These are phyloP conservation scores for Colletotrichum noveboracense DNA, from an alignment of 2,329 filamentous ascomycete species.

Conservation along the genomic window DNA sequence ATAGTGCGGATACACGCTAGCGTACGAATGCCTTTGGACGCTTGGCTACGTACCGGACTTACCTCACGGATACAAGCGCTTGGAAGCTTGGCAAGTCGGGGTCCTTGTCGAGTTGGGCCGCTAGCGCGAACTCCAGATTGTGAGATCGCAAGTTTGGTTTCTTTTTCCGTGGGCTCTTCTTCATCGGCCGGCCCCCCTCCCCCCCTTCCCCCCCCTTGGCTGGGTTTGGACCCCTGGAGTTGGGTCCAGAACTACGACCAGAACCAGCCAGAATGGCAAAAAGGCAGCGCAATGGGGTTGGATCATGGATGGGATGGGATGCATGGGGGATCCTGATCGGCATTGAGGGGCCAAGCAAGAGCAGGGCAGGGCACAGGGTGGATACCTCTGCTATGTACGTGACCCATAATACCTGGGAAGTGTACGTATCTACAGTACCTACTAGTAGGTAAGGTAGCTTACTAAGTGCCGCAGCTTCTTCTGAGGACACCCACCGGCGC, in stretches of 20 bases:
- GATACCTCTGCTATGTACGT: no score
- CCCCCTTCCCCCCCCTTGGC: neutral
- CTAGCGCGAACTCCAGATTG: conserved; percentile 16
- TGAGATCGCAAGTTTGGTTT: conserved; percentile 7
- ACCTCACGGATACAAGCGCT: neutral
- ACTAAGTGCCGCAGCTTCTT: no score
- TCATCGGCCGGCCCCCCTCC: neutral
- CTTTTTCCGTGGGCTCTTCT: conserved; percentile 2
- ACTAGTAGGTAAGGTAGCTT: neutral
- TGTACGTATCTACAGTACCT: neutral
- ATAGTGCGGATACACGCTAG: no score
- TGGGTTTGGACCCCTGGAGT: neutral
- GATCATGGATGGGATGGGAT: neutral
- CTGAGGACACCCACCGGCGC: neutral
- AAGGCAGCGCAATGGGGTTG: neutral
- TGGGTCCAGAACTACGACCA: neutral
- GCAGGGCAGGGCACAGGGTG: neutral
- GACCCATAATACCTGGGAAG: neutral
- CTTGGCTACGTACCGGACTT: neutral
- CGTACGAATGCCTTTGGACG: neutral
- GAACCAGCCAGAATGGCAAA: neutral
- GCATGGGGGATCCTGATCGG: neutral
- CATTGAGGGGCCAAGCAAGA: neutral
- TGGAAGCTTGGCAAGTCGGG: conserved; percentile 15
- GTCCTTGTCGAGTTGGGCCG: conserved; percentile 15